Conservation (phyloP, 2,329 filamentous ascomycete genomes). For the Aspergillus sp. region DNA sequence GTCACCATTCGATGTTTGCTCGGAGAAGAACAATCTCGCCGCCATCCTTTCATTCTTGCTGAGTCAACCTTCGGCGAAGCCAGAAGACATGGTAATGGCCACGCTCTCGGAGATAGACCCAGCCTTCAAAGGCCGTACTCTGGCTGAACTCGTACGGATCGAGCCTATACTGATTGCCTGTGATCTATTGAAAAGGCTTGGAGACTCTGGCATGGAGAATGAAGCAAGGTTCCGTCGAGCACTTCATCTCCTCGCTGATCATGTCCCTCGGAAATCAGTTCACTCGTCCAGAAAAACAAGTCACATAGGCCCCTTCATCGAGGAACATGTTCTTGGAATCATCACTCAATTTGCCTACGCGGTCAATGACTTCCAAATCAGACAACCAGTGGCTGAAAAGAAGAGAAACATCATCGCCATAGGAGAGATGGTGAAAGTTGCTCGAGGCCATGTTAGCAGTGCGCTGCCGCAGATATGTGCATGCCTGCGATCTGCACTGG, state of each 20-base stretch:
- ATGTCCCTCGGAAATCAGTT: slow-evolving; percentile 51
- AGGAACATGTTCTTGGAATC: slow-evolving; percentile 80
- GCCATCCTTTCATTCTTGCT: slow-evolving; percentile 60
- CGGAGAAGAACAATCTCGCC: slow-evolving; percentile 58
- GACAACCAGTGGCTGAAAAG: slow-evolving; percentile 65
- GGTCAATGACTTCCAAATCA: slow-evolving; percentile 66
- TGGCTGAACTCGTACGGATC: slow-evolving; percentile 68
- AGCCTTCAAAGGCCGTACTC: slow-evolving; percentile 64
- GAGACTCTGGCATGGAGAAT: slow-evolving; percentile 60
- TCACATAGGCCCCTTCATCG: slow-evolving; percentile 71
- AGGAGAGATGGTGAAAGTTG: slow-evolving; percentile 80
- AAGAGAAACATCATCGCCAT: slow-evolving; percentile 77
- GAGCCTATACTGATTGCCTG: slow-evolving; percentile 75
- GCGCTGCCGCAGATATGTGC: slow-evolving; percentile 92
- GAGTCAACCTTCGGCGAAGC: slow-evolving; percentile 61
- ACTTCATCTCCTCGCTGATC: slow-evolving; percentile 49
- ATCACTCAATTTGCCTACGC: slow-evolving; percentile 77
- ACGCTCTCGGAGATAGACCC: slow-evolving; percentile 67
- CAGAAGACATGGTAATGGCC: slow-evolving; percentile 66
- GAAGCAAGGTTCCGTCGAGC: slow-evolving; percentile 52
- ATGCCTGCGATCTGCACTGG: slow-evolving; percentile 82
- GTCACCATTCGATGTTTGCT: slow-evolving; percentile 60
- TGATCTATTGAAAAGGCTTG: slow-evolving; percentile 77
- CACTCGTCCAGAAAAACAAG: slow-evolving; percentile 53
- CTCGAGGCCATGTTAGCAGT: slow-evolving; percentile 69